phyloP scores from a whole-genome alignment of 169 alveolate species.

The Cryptosporidium tyzzeri region DNA sequence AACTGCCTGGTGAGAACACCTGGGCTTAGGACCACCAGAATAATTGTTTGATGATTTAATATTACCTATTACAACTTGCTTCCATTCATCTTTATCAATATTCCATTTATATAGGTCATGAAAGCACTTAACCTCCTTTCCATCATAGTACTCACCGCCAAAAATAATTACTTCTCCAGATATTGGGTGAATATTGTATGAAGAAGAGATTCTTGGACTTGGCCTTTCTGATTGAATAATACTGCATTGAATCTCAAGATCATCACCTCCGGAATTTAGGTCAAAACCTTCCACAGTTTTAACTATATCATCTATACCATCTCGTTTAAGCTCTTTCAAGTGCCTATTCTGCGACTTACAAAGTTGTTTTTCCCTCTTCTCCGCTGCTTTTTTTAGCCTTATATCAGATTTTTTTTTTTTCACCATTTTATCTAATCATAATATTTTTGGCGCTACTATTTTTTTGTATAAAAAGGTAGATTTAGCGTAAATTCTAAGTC shows the following conservation, averaged over 20 bases:
- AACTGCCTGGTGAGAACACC: conserved; percentile 92
- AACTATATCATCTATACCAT: conserved; percentile 50
- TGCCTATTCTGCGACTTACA: conserved; percentile 22
- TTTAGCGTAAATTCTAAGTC: neutral
- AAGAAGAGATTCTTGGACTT: conserved; percentile 65
- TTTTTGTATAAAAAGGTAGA: conserved; percentile 3
- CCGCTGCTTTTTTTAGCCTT: conserved; percentile 13
- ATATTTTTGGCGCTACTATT: conserved; percentile 5
- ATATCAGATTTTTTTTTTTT: conserved; percentile 28
- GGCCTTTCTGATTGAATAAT: conserved; percentile 59
- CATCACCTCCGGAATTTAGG: neutral
- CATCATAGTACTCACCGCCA: conserved; percentile 92
- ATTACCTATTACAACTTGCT: conserved; percentile 79
- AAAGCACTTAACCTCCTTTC: conserved; percentile 83
- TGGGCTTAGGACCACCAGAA: conserved; percentile 86
- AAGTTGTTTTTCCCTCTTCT: conserved; percentile 44
- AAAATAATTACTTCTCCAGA: conserved; percentile 84
- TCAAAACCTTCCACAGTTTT: conserved; percentile 35
- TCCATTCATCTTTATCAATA: conserved; percentile 87
- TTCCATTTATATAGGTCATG: conserved; percentile 88
- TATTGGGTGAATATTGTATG: conserved; percentile 63
- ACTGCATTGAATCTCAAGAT: conserved; percentile 43
- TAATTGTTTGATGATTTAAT: conserved; percentile 34
- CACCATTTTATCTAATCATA: conserved; percentile 3
- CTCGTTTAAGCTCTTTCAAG: conserved; percentile 41